Evolutionary conservation across 2,329 filamentous ascomycete species (phyloP).

Genomic region (Botryosphaeria dothidea): DNA sequence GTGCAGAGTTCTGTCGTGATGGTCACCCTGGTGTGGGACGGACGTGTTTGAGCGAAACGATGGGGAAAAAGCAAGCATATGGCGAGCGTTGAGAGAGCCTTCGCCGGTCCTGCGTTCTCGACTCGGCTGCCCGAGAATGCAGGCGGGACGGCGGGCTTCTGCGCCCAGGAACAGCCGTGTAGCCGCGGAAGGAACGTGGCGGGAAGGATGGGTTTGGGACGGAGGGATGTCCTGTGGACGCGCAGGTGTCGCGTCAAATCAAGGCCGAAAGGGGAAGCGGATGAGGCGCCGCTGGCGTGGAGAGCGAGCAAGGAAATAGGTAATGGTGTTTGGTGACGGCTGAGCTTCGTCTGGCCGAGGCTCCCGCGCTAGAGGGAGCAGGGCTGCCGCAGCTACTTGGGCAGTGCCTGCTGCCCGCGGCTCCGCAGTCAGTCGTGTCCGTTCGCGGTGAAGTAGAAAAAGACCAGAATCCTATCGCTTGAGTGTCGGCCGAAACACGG

Average conservation of each 20-base stretch:
- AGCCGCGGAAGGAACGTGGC: no score
- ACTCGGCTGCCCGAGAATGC: no score
- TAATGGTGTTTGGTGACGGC: conserved; percentile 8
- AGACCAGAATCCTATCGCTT: no score
- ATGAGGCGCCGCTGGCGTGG: neutral
- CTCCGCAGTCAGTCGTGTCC: neutral
- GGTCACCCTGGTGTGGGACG: neutral
- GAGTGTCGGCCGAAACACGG: neutral
- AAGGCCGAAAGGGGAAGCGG: neutral
- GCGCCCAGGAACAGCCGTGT: neutral
- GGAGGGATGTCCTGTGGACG: neutral
- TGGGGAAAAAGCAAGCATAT: neutral
- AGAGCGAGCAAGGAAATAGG: neutral
- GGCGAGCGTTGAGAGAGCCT: neutral
- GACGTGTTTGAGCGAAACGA: neutral
- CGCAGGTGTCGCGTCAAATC: neutral
- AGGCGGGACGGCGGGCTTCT: no score
- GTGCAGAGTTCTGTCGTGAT: neutral
- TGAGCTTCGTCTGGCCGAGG: neutral
- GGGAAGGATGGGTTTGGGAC: neutral
- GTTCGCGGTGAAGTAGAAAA: no score
- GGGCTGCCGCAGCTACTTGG: neutral
- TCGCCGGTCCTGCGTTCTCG: neutral
- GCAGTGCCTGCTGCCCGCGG: no score
- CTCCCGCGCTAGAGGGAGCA: neutral